Percentiles rank a stretch among this genome's conserved stretches.
Conservation (phyloP, 176 grass and related monocot genomes). For the Rhynchospora tenuis region DNA sequence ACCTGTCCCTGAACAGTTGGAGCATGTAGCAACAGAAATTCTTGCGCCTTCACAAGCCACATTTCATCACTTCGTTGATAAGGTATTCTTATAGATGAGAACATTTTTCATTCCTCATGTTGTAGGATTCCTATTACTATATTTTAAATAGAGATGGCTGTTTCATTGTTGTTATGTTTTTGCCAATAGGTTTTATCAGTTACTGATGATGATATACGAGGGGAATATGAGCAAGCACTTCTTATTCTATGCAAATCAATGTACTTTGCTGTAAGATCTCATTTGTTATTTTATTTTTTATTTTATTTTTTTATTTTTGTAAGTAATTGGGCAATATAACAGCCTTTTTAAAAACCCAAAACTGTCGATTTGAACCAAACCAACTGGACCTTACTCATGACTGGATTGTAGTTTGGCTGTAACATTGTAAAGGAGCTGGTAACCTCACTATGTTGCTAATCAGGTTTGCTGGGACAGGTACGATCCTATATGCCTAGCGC, state of each 20-base stretch:
- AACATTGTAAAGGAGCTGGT: background rate
- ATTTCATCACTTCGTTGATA: slow-evolving; percentile 66
- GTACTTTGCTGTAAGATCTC: slow-evolving; percentile 70
- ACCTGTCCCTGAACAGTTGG: slow-evolving; percentile 71
- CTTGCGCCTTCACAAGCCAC: slow-evolving; percentile 76
- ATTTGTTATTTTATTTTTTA: background rate
- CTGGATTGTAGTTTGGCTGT: background rate
- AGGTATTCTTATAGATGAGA: slow-evolving; percentile 39
- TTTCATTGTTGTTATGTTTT: slow-evolving; percentile 4
- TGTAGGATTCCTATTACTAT: background rate
- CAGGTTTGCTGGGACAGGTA: slow-evolving; percentile 43
- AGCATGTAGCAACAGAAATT: slow-evolving; percentile 77
- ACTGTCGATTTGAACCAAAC: background rate
- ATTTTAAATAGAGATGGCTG: slow-evolving; percentile 24
- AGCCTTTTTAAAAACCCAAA: background rate
- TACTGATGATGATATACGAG: slow-evolving; percentile 18
- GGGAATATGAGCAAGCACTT: slow-evolving; percentile 62
- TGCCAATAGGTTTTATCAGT: slow-evolving; percentile 49
- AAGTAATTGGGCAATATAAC: background rate
- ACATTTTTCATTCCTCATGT: background rate
- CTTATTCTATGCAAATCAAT: slow-evolving; percentile 92
- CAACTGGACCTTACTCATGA: background rate
- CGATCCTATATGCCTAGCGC: slow-evolving; percentile 80
- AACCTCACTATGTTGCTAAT: background rate
- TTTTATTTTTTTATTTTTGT: background rate